These are phyloP conservation scores for Aureobasidium zeae DNA, from an alignment of 2,329 filamentous ascomycete genomes.

Conservation along the genomic window DNA sequence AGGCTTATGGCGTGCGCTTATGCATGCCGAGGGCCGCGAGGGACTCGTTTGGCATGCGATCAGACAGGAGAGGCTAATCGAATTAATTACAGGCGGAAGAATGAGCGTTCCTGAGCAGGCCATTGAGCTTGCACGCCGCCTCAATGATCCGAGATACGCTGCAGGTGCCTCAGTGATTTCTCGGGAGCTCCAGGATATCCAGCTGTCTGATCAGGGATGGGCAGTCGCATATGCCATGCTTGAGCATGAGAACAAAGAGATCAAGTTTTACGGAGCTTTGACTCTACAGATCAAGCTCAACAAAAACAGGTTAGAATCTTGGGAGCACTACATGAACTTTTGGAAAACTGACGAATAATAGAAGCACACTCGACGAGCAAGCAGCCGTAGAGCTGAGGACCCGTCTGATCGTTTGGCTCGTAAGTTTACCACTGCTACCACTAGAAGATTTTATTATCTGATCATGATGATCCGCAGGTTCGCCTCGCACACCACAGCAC, in stretches of 20 bases:
- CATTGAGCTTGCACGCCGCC: conserved; percentile 39
- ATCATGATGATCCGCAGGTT: no score
- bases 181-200: conserved; percentile 66
- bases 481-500: conserved; percentile 19
- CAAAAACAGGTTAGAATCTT: conserved; percentile 27
- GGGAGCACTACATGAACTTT: not conserved
- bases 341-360: conserved; percentile 20
- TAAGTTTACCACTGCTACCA: conserved; percentile 24
- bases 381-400: conserved; percentile 52
- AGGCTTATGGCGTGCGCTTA: not conserved
- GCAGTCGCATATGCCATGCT: conserved; percentile 70
- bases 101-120: conserved; percentile 17
- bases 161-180: conserved; percentile 50
- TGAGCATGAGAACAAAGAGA: conserved; percentile 57
- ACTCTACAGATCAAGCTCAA: conserved; percentile 94
- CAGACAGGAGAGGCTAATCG: not conserved
- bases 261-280: conserved; percentile 85
- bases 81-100: not conserved
- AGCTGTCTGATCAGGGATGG: conserved; percentile 77
- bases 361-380: conserved; percentile 43
- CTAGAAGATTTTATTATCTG: not conserved
- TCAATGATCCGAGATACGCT: conserved; percentile 40
- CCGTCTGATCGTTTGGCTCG: conserved; percentile 54
- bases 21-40: not conserved
- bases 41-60: not conserved